Base-by-base conservation (phyloP, 305 asterid genomes). In the Fraxinus platypoda region DNA sequence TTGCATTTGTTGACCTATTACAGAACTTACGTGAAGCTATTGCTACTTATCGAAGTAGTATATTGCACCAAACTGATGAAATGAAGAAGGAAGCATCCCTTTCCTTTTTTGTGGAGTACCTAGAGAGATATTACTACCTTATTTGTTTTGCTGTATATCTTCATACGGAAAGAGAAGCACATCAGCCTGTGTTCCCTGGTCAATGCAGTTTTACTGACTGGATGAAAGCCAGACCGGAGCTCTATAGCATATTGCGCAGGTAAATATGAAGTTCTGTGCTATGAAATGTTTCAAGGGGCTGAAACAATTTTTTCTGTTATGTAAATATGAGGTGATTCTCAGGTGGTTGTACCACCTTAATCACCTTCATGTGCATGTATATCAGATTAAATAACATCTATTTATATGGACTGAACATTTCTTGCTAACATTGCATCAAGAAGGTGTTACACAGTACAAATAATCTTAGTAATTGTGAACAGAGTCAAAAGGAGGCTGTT, bases 191-290 rank as follows among this genome's bases (percentile, higher is more conserved):
- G 80, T 91, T 94, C 85, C 88, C 90, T 83, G 90, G 84, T 81
- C 90, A 84, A 62, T 89, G 91, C 89, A 95, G 92, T 88, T 95
- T 95, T 90, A 92, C 93, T 84, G 97, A 93, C 82, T 95, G 99
- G 99, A 95, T 95, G 98, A 92, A 88, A 90, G 98, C 96, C 75
- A 92, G 98, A 85, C 99, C 98, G n/a, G 99, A 95, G 88, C 93
- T 95, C 76, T 95, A 95, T 82, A 95, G 99, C 83, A 91, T 95
- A 86, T 90, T 95, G 76, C 96, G 99, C 87, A 92, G 99, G 99
- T 95, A 87, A 87, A 80, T 77, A 66, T 74, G 74, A 76, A 81
- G 52, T 62, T 78, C 76, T 74, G 76, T 77, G 84, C 80, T 66
- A 33, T 59, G 62, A 46, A 79, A 73, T 41, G 54, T 84, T 76